Conservation (phyloP, 306 rosid genomes). For the Inga oerstediana region DNA sequence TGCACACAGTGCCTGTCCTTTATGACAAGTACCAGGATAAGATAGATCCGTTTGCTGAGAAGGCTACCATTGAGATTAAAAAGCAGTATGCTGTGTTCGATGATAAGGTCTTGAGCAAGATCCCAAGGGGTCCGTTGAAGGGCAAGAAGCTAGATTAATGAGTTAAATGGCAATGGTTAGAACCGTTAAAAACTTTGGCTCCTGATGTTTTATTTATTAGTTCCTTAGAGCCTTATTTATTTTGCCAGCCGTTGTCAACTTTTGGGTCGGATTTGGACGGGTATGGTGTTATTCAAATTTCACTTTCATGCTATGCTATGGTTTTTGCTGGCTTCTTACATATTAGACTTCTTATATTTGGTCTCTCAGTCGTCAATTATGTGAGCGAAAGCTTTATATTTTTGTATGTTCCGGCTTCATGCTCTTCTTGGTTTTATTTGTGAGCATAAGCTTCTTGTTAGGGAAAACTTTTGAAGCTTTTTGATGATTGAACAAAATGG, state of each 20-base stretch:
- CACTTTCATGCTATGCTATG: conserved; percentile 35
- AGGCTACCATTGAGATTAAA: conserved; percentile 61
- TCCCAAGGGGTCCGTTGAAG: conserved; percentile 56
- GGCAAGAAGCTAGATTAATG: conserved; percentile 65
- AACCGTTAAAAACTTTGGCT: conserved; percentile 5
- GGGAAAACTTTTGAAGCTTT: neutral
- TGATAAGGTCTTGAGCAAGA: conserved; percentile 72
- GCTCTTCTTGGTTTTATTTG: neutral
- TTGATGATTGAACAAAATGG: neutral
- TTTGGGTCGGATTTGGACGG: conserved; percentile 43
- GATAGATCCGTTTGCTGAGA: conserved; percentile 72
- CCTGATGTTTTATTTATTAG: conserved; percentile 6
- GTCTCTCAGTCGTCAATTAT: conserved; percentile 8
- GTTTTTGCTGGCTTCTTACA: conserved; percentile 35
- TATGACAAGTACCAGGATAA: conserved; percentile 76
- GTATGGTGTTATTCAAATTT: conserved; percentile 30
- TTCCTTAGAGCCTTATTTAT: conserved; percentile 22
- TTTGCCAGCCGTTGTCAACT: conserved; percentile 26
- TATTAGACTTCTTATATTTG: conserved; percentile 28
- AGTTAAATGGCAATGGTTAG: conserved; percentile 20
- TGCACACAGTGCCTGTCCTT: conserved; percentile 72
- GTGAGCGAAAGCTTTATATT: conserved; percentile 23
- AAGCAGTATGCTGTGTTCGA: conserved; percentile 77
- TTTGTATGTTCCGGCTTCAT: neutral
- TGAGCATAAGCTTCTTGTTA: neutral